phyloP scores from a whole-genome alignment of 768 basidiomycete genomes.

The Phlegmacium glaucopus region DNA sequence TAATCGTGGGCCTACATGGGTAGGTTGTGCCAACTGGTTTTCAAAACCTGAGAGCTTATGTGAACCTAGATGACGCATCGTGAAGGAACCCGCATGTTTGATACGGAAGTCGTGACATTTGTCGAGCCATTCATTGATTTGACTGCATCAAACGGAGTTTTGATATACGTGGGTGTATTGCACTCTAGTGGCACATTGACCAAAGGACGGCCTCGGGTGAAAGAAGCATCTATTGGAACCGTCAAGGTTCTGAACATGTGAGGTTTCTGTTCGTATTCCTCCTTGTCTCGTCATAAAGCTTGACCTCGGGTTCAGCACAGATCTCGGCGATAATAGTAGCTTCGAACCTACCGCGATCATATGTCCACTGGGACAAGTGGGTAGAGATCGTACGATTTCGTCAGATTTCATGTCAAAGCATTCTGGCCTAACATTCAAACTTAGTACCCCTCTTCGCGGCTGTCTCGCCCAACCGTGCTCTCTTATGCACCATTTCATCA shows the following conservation, averaged over 20 bases:
- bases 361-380: conserved; percentile 36
- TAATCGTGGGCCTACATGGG: background rate
- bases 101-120: conserved; percentile 44
- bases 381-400: conserved; percentile 46
- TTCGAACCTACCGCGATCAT: conserved; percentile 50
- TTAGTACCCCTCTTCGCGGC: conserved; percentile 57
- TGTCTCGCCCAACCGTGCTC: conserved; percentile 55
- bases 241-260: conserved; percentile 54
- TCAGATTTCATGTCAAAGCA: background rate
- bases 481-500: conserved; percentile 53
- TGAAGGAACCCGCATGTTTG: conserved; percentile 36
- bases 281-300: background rate
- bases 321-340: conserved; percentile 44
- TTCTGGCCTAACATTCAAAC: conserved; percentile 5
- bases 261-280: conserved; percentile 11
- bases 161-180: conserved; percentile 46
- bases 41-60: conserved; percentile 2
- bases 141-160: conserved; percentile 18
- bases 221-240: conserved; percentile 44
- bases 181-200: conserved; percentile 42
- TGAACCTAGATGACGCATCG: conserved; percentile 28
- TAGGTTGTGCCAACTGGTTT: background rate
- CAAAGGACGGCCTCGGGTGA: conserved; percentile 20
- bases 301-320: conserved; percentile 38
- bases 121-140: conserved; percentile 35